Percentiles rank a stretch among this genome's conserved stretches.
phyloP scores from a whole-genome alignment of 2,329 filamentous ascomycete genomes.

The Nannizzia gypsea region DNA sequence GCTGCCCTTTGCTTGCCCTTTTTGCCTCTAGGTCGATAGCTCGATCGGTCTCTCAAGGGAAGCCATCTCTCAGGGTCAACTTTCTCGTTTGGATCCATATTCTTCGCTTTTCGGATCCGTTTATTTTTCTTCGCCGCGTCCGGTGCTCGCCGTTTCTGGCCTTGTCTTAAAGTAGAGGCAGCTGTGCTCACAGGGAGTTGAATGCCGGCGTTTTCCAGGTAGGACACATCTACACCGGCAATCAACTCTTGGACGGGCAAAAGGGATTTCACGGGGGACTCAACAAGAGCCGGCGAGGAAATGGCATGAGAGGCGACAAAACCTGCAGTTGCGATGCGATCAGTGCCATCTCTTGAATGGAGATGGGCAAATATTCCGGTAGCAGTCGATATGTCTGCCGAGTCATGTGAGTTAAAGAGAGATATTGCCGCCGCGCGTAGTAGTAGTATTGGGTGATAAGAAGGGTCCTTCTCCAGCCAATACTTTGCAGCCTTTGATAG shows the following conservation, averaged over 20 bases:
- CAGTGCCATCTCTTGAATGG: constrained; percentile 49
- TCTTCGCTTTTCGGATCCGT: constrained; percentile 37
- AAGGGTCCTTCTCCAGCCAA: constrained; percentile 57
- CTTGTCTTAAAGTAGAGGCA: constrained; percentile 14
- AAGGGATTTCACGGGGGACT: constrained; percentile 28
- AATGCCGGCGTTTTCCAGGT: constrained; percentile 37
- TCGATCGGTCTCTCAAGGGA: constrained; percentile 75
- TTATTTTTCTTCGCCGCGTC: constrained; percentile 23
- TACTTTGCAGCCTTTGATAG: constrained; percentile 67
- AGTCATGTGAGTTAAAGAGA: constrained; percentile 61
- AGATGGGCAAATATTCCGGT: constrained; percentile 68
- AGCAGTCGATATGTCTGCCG: constrained; percentile 57
- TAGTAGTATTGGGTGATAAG: constrained; percentile 50
- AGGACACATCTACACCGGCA: constrained; percentile 31
- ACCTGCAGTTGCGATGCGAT: constrained; percentile 63
- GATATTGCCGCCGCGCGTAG: constrained; percentile 72
- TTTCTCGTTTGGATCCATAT: constrained; percentile 58
- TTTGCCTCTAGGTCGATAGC: constrained; percentile 79
- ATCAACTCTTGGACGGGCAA: constrained; percentile 33
- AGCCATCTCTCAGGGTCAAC: constrained; percentile 89
- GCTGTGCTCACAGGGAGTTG: constrained; percentile 21
- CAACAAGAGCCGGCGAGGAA: constrained; percentile 26
- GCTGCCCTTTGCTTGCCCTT: constrained; percentile 76
- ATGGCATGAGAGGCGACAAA: constrained; percentile 72
- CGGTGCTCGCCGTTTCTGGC: constrained; percentile 31